These are phyloP conservation scores for Macrotyloma uniflorum DNA, from an alignment of 306 rosid species.

Conservation along the genomic window DNA sequence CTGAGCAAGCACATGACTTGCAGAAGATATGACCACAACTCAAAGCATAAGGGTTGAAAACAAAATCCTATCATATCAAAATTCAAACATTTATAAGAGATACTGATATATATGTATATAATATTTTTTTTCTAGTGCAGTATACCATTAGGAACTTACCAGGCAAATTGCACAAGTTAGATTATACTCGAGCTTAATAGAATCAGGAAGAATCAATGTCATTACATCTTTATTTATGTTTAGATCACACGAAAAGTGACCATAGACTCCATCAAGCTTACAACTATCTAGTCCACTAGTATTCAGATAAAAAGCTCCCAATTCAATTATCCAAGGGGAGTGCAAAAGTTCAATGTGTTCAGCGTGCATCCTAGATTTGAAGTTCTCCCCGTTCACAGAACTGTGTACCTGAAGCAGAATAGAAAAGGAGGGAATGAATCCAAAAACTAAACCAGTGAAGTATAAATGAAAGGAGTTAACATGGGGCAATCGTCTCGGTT, in stretches of 20 bases:
- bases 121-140: background rate
- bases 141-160: constrained; percentile 58
- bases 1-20: constrained; percentile 92
- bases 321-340: constrained; percentile 89
- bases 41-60: constrained; percentile 87
- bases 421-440: constrained; percentile 20
- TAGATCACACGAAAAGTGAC: constrained; percentile 64
- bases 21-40: constrained; percentile 91
- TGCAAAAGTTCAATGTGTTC: constrained; percentile 85
- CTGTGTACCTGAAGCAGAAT: constrained; percentile 61
- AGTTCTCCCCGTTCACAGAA: constrained; percentile 73
- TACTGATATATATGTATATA: background rate
- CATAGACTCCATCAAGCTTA: constrained; percentile 51
- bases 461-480: constrained; percentile 20
- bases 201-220: constrained; percentile 73
- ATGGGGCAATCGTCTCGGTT: background rate
- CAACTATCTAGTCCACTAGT: constrained; percentile 52
- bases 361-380: constrained; percentile 74
- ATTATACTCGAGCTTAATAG: constrained; percentile 68
- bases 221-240: constrained; percentile 47
- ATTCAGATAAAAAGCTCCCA: constrained; percentile 89
- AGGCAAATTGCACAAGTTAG: constrained; percentile 89
- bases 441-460: constrained; percentile 8
- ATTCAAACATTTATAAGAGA: constrained; percentile 27
- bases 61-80: constrained; percentile 58